These are phyloP conservation scores for Austroboletus niveus DNA, from an alignment of 1,284 basidiomycete genomes.

Conservation along the genomic window DNA sequence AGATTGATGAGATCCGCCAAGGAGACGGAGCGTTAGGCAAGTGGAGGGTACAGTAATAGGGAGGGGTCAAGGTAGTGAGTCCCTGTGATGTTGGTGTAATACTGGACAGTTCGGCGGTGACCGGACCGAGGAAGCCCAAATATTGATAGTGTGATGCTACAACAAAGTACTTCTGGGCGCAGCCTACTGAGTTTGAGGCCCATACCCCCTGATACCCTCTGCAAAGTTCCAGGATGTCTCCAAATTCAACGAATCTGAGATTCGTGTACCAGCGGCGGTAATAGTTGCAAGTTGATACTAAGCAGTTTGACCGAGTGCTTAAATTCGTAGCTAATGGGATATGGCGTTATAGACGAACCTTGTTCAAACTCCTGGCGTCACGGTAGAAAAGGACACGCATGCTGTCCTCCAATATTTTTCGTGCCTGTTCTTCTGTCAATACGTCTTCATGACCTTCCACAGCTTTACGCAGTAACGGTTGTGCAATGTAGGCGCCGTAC, in stretches of 20 bases:
- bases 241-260: slow-evolving; percentile 78
- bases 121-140: not conserved
- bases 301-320: not conserved
- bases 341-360: slow-evolving; percentile 53
- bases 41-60: not conserved
- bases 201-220: slow-evolving; percentile 88
- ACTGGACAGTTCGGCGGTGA: not conserved
- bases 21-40: not conserved
- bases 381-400: slow-evolving; percentile 97
- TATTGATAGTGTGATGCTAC: slow-evolving; percentile 11
- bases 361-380: slow-evolving; percentile 94
- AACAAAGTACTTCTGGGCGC: not conserved
- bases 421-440: slow-evolving; percentile 80
- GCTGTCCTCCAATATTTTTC: slow-evolving; percentile 78
- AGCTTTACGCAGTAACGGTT: slow-evolving; percentile 88
- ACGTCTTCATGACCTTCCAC: slow-evolving; percentile 80
- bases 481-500: slow-evolving; percentile 93
- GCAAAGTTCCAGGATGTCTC: slow-evolving; percentile 92
- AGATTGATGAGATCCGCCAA: slow-evolving; percentile 7
- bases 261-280: slow-evolving; percentile 72
- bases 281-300: slow-evolving; percentile 96
- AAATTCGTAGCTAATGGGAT: not conserved
- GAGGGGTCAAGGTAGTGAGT: not conserved
- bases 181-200: slow-evolving; percentile 61
- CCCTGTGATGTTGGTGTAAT: not conserved